phyloP scores from a whole-genome alignment of 1,284 basidiomycete species.

The Apiotrichum brassicae region DNA sequence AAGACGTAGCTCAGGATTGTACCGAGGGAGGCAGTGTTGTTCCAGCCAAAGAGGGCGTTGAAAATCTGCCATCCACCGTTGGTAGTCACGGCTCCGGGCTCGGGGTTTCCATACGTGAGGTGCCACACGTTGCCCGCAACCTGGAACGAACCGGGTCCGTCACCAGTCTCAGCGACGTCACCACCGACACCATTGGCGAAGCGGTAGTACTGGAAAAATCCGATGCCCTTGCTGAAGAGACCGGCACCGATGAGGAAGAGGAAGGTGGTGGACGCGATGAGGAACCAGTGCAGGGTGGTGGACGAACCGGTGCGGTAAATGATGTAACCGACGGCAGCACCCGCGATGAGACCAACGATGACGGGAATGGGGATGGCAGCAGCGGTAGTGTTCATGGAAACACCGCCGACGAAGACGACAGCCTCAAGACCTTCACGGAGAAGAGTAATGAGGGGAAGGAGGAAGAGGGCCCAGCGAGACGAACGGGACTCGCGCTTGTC shows the following conservation, averaged over 20 bases:
- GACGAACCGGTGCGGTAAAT: conserved; percentile 48
- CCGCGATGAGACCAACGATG: conserved; percentile 71
- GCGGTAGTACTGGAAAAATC: conserved; percentile 60
- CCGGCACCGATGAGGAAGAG: conserved; percentile 86
- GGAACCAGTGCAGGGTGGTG: conserved; percentile 59
- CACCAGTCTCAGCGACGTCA: conserved; percentile 63
- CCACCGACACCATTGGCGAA: conserved; percentile 56
- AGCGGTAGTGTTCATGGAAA: conserved; percentile 72
- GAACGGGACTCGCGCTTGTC: conserved; percentile 43
- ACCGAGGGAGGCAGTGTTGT: conserved; percentile 54
- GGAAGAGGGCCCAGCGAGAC: conserved; percentile 77
- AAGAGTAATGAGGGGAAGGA: conserved; percentile 82
- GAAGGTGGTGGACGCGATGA: conserved; percentile 80
- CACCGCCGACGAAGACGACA: conserved; percentile 87
- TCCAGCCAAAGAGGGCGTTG: conserved; percentile 48
- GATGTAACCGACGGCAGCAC: conserved; percentile 55
- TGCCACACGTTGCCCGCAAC: conserved; percentile 71
- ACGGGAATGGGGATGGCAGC: conserved; percentile 81
- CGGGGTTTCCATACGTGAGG: conserved; percentile 70
- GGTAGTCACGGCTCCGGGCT: conserved; percentile 49
- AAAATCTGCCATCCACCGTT: conserved; percentile 47
- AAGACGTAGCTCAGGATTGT: conserved; percentile 66
- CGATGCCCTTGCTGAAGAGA: conserved; percentile 64
- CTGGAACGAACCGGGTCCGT: conserved; percentile 53
- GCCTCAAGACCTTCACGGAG: conserved; percentile 84